Evolutionary conservation across 2,329 filamentous ascomycete species (phyloP), one percentile per base, ranked within the genome.

Genomic region (Saccharata proteae): DNA sequence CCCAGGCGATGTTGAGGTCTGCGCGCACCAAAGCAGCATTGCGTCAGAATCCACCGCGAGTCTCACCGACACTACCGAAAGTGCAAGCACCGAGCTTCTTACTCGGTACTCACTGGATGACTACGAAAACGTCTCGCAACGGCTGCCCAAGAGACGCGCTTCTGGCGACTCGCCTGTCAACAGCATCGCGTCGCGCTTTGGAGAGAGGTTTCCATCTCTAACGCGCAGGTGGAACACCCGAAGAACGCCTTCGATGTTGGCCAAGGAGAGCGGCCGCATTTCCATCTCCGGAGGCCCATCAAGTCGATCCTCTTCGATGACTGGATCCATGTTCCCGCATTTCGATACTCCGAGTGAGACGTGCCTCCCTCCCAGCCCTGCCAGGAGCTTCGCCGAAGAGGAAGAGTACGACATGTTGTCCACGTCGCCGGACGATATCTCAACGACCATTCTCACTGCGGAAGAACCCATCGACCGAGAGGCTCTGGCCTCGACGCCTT

Each of bases 291-390:
- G 70, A 29, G 69, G 75, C 6, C 67, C 77, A 3, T 88, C 83
- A 3, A 81, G 82, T 44, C 72, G 80, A 32, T 80, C 83, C 1
- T 85, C 82, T 2, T 86, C 80, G n/a, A 62, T 81, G 32, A 83
- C 81, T 8, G 67, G 69, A 19, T 71, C 73, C 1, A 59, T 63
- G 3, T n/a, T 35, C 7, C 25, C 25, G 7, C 11, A 38, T 65
- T 67, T 27, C 63, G 59, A 40, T 40, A 64, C 32, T 22, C 42
- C 48, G 35, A 51, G 38, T 19, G 48, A 54, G 18, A 46, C 39
- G 33, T 18, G 31, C 11, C 43, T 46, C 32, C 44, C 49, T 12
- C 41, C 27, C 15, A 45, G 45, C 4, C 40, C 51, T 22, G 38
- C 24, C 18, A 22, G 19, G 5, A 21, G 18, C 6, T 11, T 28